Percentiles rank a stretch among this genome's conserved stretches.
Conservation (phyloP, 2,329 filamentous ascomycete genomes). For the Botrytis hyacinthi region DNA sequence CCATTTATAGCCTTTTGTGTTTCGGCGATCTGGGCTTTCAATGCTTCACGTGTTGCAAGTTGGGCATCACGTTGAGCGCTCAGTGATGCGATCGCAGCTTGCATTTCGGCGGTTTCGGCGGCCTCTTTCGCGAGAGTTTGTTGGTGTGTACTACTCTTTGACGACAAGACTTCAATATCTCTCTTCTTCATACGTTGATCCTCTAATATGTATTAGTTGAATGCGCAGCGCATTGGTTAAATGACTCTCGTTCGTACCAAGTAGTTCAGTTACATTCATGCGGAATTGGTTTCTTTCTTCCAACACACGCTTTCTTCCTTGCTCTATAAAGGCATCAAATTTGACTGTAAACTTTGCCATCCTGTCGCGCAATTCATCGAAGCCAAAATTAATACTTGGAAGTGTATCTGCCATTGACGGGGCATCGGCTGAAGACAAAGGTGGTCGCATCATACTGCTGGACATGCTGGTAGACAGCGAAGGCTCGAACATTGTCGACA, state of each 20-base stretch:
- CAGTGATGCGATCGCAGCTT: slow-evolving; percentile 58
- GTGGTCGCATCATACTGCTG: slow-evolving; percentile 46
- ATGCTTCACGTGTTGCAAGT: slow-evolving; percentile 53
- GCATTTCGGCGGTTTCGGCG: slow-evolving; percentile 74
- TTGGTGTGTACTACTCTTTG: slow-evolving; percentile 68
- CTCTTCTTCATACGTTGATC: slow-evolving; percentile 86
- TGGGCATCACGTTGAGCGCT: slow-evolving; percentile 60
- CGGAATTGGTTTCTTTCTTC: slow-evolving; percentile 94
- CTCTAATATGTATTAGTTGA: slow-evolving; percentile 54
- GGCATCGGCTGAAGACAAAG: slow-evolving; percentile 54
- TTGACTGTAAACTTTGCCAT: slow-evolving; percentile 89
- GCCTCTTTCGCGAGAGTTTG: slow-evolving; percentile 75
- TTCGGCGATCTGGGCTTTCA: slow-evolving; percentile 61
- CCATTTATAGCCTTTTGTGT: slow-evolving; percentile 69
- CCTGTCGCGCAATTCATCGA: slow-evolving; percentile 90
- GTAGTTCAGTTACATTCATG: slow-evolving; percentile 82
- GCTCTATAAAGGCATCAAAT: slow-evolving; percentile 93
- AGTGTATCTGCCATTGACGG: slow-evolving; percentile 74
- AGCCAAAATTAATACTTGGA: slow-evolving; percentile 90
- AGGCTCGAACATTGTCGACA: slow-evolving; percentile 64
- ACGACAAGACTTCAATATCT: slow-evolving; percentile 78
- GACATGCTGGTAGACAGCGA: slow-evolving; percentile 59
- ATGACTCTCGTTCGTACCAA: slow-evolving; percentile 59
- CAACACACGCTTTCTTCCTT: slow-evolving; percentile 81
- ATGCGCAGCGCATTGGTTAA: not conserved